phyloP scores from a whole-genome alignment of 495 filamentous ascomycete species.

The Penicillium manginii region DNA sequence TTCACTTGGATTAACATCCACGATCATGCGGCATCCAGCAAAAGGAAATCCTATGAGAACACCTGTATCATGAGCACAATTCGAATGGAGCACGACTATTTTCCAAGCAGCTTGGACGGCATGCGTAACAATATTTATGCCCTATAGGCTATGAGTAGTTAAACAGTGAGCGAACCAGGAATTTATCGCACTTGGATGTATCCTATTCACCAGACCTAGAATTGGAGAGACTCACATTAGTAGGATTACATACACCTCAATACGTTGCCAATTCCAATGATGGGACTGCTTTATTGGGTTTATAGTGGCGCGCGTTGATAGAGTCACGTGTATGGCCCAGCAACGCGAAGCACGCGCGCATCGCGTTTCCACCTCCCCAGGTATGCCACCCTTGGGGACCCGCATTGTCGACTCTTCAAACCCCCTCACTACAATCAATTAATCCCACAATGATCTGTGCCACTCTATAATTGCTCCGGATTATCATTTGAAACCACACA shows the following conservation, averaged over 20 bases:
- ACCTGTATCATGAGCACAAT: constrained; percentile 28
- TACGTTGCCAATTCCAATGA: too few relatives aligned
- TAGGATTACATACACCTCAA: too few relatives aligned
- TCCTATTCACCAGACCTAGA: too few relatives aligned
- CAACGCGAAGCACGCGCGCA: constrained; percentile 38
- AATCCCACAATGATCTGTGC: constrained; percentile 11
- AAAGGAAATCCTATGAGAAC: constrained; percentile 16
- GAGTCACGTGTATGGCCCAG: constrained; percentile 24
- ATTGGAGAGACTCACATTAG: too few relatives aligned
- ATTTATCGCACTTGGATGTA: too few relatives aligned
- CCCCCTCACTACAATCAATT: constrained; percentile 2
- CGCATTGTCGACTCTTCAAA: constrained; percentile 11
- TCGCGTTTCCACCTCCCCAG: constrained; percentile 21
- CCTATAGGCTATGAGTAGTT: background rate
- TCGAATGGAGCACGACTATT: constrained; percentile 17
- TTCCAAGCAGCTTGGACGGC: background rate
- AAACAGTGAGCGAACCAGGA: background rate
- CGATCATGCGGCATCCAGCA: constrained; percentile 13
- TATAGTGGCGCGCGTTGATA: background rate
- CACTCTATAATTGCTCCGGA: background rate
- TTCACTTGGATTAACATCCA: constrained; percentile 1
- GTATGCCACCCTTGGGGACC: constrained; percentile 29
- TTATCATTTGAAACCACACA: background rate
- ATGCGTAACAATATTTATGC: background rate
- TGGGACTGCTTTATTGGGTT: background rate